Evolutionary conservation across 768 basidiomycete species (phyloP).

Genomic region (Xerocomus brunneocitrinus): DNA sequence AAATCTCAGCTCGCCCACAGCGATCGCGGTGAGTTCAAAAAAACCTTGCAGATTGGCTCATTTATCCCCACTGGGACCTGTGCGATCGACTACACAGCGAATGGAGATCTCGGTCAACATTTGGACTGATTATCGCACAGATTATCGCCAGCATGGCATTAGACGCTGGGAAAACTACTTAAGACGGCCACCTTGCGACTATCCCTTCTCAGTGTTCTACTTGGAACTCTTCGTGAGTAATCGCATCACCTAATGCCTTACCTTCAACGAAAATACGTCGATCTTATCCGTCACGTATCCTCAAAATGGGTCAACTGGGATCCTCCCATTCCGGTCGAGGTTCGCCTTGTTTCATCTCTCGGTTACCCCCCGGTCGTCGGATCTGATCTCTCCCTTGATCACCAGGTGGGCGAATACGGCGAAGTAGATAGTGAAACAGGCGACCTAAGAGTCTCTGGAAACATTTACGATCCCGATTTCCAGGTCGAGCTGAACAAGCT

Average conservation of each 20-base stretch:
- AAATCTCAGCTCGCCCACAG: no score
- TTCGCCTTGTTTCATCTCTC: constrained; percentile 7
- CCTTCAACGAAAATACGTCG: constrained; percentile 32
- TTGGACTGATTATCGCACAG: background rate
- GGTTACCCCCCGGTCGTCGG: background rate
- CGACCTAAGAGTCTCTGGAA: constrained; percentile 28
- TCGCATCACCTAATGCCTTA: constrained; percentile 1
- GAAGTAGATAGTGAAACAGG: constrained; percentile 27
- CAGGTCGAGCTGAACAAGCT: constrained; percentile 15
- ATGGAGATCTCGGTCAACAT: no score
- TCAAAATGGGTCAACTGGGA: constrained; percentile 40
- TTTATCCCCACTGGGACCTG: no score
- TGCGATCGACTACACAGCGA: no score
- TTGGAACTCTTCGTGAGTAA: background rate
- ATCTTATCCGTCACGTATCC: constrained; percentile 28
- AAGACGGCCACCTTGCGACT: background rate
- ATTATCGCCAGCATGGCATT: background rate
- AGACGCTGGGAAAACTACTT: constrained; percentile 1
- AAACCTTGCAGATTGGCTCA: no score
- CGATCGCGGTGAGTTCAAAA: no score
- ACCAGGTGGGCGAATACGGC: constrained; percentile 34
- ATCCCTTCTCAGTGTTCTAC: no score
- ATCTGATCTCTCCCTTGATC: background rate
- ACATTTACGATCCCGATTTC: constrained; percentile 26
- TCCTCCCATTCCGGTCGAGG: constrained; percentile 31